Evolutionary conservation across 78 protist species (phyloP).

Genomic region (Mastigamoeba balamuthi): DNA sequence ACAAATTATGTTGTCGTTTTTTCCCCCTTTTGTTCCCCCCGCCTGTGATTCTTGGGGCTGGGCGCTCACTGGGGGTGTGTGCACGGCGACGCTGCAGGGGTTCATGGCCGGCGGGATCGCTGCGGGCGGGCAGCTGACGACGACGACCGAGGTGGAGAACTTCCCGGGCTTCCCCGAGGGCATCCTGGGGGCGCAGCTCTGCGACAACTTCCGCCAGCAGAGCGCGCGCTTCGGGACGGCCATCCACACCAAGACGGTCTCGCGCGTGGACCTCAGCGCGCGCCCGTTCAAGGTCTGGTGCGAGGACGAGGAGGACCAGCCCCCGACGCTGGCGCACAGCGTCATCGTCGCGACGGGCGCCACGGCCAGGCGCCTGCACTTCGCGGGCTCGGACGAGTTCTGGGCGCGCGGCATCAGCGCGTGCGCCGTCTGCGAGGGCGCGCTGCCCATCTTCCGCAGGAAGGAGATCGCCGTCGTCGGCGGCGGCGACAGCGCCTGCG

Average conservation of each 20-base stretch:
- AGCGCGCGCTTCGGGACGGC: constrained; percentile 29
- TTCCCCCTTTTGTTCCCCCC: too few species aligned
- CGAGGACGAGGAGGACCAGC: constrained; percentile 6
- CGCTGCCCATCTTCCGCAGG: constrained; percentile 56
- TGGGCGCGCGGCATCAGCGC: constrained; percentile 64
- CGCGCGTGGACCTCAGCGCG: constrained; percentile 4
- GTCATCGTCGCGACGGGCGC: constrained; percentile 76
- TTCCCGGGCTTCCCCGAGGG: constrained; percentile 72
- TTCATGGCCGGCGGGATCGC: constrained; percentile 56
- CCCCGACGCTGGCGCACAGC: constrained; percentile 20
- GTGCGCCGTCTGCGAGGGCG: constrained; percentile 84
- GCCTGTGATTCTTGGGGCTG: too few species aligned
- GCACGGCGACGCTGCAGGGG: constrained; percentile 52
- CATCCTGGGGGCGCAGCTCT: constrained; percentile 53
- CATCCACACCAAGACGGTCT: constrained; percentile 21
- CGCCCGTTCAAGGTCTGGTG: constrained; percentile 20
- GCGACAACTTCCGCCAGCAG: constrained; percentile 47
- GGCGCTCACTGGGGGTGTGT: too few species aligned
- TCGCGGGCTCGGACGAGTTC: constrained; percentile 48
- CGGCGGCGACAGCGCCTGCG: constrained; percentile 83
- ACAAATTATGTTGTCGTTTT: too few species aligned
- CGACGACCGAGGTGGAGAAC: constrained; percentile 78
- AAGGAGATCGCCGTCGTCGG: constrained; percentile 67
- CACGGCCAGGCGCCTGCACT: constrained; percentile 37
- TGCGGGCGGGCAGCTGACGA: constrained; percentile 77